Percentiles rank a stretch among this genome's conserved stretches.
Conservation (phyloP, 805 yeast genomes). For the Kodamaea leandrae region DNA sequence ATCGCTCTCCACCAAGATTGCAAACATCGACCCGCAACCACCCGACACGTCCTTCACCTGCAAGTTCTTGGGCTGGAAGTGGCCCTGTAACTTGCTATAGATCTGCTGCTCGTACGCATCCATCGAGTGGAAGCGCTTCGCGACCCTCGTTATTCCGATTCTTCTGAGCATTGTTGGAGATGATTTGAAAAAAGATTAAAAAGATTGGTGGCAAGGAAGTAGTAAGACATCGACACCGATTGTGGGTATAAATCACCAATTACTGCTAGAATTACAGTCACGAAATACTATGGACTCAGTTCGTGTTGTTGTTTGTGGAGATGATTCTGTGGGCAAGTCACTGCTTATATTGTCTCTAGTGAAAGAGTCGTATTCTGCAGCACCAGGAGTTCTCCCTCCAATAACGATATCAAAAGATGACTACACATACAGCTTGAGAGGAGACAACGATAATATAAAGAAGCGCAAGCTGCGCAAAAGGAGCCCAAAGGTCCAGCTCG, state of each 20-base stretch:
- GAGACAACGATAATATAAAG: neutral
- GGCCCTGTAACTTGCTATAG: conserved; percentile 49
- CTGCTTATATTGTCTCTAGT: conserved; percentile 75
- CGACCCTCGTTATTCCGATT: neutral
- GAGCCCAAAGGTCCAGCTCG: conserved; percentile 2
- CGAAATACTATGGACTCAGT: conserved; percentile 1
- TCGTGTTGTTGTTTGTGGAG: conserved; percentile 82
- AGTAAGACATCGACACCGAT: too few relatives aligned
- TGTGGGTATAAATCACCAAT: too few relatives aligned
- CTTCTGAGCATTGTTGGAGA: conserved; percentile 4
- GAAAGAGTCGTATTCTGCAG: conserved; percentile 63
- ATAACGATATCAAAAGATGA: conserved; percentile 70
- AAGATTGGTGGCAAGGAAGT: neutral
- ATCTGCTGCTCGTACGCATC: conserved; percentile 66
- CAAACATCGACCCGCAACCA: conserved; percentile 98
- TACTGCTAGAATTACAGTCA: too few relatives aligned
- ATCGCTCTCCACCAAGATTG: conserved; percentile 70
- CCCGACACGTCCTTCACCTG: conserved; percentile 80
- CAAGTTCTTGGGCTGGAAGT: conserved; percentile 59
- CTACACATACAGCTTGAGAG: conserved; percentile 44
- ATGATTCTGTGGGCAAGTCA: conserved; percentile 85
- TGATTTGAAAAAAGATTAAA: neutral
- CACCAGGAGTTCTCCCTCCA: conserved; percentile 60
- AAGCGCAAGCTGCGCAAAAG: conserved; percentile 5
- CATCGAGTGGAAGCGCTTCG: conserved; percentile 23